Conservation (phyloP, 768 basidiomycete genomes). For the Boletus pseudopeckii region DNA sequence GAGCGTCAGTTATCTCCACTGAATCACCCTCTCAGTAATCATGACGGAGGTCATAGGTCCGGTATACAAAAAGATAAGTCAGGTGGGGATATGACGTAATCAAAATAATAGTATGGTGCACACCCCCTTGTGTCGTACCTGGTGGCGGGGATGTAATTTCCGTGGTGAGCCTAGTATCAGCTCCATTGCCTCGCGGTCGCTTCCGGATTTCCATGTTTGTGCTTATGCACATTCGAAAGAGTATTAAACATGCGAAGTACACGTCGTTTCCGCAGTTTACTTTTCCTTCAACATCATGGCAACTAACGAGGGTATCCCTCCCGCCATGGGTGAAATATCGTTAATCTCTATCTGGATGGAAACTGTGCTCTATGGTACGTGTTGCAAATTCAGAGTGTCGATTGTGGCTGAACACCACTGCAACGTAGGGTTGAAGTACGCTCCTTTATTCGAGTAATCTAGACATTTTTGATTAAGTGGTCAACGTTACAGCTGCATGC, state of each 20-base stretch:
- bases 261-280: background rate
- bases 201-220: background rate
- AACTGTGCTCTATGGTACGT: constrained; percentile 18
- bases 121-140: constrained; percentile 1
- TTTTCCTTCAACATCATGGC: constrained; percentile 4
- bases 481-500: constrained; percentile 6
- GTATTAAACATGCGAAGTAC: constrained; percentile 1
- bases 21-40: background rate
- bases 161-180: background rate
- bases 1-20: background rate
- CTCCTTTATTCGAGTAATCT: background rate
- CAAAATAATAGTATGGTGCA: background rate
- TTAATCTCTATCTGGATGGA: constrained; percentile 16
- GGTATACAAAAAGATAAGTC: background rate
- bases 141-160: constrained; percentile 4
- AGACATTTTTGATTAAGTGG: background rate
- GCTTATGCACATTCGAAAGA: background rate
- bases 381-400: background rate
- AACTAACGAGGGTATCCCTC: background rate
- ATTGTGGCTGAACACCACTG: background rate
- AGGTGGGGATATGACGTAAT: background rate
- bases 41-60: background rate
- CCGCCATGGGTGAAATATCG: constrained; percentile 13
- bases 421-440: constrained; percentile 10
- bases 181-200: background rate